Percentiles rank a stretch among this genome's conserved stretches.
Evolutionary conservation across 2,329 filamentous ascomycete species (phyloP).

Genomic region (Volutella citrinella): DNA sequence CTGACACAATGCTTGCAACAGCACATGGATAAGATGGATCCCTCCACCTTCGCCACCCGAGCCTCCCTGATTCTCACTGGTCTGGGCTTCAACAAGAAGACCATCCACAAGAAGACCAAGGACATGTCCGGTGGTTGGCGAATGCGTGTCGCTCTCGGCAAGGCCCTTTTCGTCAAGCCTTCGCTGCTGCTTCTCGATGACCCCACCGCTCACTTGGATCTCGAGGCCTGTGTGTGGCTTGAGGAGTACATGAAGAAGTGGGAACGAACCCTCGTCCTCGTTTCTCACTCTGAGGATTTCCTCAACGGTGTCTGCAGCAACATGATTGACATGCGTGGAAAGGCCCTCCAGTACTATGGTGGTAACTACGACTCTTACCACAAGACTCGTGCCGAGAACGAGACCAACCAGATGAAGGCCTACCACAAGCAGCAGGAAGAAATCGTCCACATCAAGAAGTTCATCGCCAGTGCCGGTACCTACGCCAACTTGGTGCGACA

Average conservation of each 20-base stretch:
- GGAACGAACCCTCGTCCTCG: constrained; percentile 93
- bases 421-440: constrained; percentile 99
- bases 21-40: constrained; percentile 99
- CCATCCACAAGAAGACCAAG: constrained; percentile 99
- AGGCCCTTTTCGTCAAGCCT: constrained; percentile 98
- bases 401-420: constrained; percentile 98
- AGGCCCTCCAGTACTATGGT: constrained; percentile 93
- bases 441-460: constrained; percentile 99
- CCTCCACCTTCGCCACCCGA: constrained; percentile 92
- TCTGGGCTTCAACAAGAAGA: constrained; percentile 98
- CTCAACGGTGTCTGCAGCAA: constrained; percentile 96
- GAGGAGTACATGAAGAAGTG: constrained; percentile 99
- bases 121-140: constrained; percentile 99
- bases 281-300: constrained; percentile 99
- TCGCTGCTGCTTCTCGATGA: constrained; percentile 94
- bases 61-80: constrained; percentile 95
- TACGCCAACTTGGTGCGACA: constrained; percentile 99
- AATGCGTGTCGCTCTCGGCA: constrained; percentile 97
- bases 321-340: constrained; percentile 97
- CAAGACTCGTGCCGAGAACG: constrained; percentile 92
- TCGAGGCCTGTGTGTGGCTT: constrained; percentile 99
- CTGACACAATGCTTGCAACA: constrained; percentile 34
- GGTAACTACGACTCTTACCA: constrained; percentile 99
- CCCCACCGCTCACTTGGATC: constrained; percentile 97
- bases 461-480: constrained; percentile 98